Evolutionary conservation across 768 basidiomycete species (phyloP).

Genomic region (Amanita polypyramis): DNA sequence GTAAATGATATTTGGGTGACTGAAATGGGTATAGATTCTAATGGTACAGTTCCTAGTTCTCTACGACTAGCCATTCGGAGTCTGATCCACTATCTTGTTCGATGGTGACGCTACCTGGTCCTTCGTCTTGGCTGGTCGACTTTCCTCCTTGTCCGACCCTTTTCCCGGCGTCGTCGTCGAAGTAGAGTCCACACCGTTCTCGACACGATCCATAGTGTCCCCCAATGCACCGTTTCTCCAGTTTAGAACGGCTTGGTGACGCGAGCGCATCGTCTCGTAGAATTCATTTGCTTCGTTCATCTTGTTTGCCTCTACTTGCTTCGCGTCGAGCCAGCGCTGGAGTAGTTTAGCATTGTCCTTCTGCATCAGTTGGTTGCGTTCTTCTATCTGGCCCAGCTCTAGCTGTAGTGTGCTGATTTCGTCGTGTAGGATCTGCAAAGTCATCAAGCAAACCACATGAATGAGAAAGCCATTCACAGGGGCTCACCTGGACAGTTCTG

Average conservation of each 20-base stretch:
- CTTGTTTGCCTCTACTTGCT: slow-evolving; percentile 84
- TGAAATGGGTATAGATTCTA: slow-evolving; percentile 24
- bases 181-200: slow-evolving; percentile 21
- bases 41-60: slow-evolving; percentile 13
- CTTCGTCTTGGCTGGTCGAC: slow-evolving; percentile 40
- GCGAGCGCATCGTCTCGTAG: slow-evolving; percentile 79
- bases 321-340: slow-evolving; percentile 94
- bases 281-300: slow-evolving; percentile 93
- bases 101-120: slow-evolving; percentile 67
- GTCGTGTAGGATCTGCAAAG: slow-evolving; percentile 75
- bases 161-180: slow-evolving; percentile 53
- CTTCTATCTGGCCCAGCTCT: slow-evolving; percentile 83
- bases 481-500: slow-evolving; percentile 72
- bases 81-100: slow-evolving; percentile 67
- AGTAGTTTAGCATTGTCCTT: slow-evolving; percentile 93
- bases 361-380: slow-evolving; percentile 76
- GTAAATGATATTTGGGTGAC: slow-evolving; percentile 1
- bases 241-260: slow-evolving; percentile 49
- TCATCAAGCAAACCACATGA: slow-evolving; percentile 3
- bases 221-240: slow-evolving; percentile 38
- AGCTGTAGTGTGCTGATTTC: slow-evolving; percentile 89
- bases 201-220: slow-evolving; percentile 8
- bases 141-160: slow-evolving; percentile 44
- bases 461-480: slow-evolving; percentile 4
- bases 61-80: slow-evolving; percentile 85